Percentiles rank a stretch among this genome's conserved stretches.
Conservation (phyloP, 176 grass and related monocot species). For the Luzula sylvatica region DNA sequence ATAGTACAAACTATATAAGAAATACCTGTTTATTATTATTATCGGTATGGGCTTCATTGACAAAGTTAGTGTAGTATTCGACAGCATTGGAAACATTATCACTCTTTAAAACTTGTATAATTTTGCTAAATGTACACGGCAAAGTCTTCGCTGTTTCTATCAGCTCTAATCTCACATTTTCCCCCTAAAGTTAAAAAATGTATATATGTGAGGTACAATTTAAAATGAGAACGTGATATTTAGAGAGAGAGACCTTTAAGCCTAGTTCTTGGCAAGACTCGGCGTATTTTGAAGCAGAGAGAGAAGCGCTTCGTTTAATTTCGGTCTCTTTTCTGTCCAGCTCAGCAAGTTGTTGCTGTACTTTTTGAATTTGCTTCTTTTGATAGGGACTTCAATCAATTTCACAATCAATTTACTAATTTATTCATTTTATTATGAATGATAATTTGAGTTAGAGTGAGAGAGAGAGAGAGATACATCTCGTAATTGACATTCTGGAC, state of each 20-base stretch:
- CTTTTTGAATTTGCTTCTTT: constrained; percentile 91
- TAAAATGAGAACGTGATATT: neutral
- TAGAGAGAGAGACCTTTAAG: constrained; percentile 37
- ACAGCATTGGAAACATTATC: constrained; percentile 54
- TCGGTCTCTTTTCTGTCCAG: constrained; percentile 78
- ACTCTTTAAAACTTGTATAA: constrained; percentile 64
- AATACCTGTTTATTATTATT: neutral
- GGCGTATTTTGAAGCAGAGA: constrained; percentile 63
- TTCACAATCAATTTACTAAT: neutral
- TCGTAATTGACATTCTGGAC: constrained; percentile 98
- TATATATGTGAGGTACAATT: neutral
- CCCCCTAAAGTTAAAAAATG: constrained; percentile 31
- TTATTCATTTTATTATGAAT: neutral
- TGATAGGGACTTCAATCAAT: constrained; percentile 59
- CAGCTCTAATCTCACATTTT: constrained; percentile 66
- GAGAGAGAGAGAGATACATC: constrained; percentile 44
- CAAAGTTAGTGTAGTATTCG: constrained; percentile 66
- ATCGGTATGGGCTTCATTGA: constrained; percentile 59
- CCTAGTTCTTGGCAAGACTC: constrained; percentile 92
- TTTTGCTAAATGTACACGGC: constrained; percentile 60
- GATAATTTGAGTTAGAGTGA: neutral
- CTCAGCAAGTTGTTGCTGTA: constrained; percentile 77
- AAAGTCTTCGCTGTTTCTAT: constrained; percentile 74
- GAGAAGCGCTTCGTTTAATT: constrained; percentile 65
- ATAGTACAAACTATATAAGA: neutral